Conservation (phyloP, 768 basidiomycete genomes). For the Dacryopinax primogenitus region DNA sequence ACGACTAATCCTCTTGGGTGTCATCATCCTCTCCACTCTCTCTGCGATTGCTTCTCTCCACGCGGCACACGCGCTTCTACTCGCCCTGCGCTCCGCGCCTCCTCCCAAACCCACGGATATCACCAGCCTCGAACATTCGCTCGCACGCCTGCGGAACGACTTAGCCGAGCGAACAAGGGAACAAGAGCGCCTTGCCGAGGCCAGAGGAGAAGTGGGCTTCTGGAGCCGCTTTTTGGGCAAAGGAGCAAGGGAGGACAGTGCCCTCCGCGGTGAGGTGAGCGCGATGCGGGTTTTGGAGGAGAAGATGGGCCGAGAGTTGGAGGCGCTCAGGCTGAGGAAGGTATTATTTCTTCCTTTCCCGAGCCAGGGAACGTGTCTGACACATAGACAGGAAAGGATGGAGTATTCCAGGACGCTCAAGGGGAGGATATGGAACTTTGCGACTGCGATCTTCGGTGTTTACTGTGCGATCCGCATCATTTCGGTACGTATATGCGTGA, state of each 20-base stretch:
- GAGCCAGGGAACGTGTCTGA: background rate
- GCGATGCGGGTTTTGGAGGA: constrained; percentile 48
- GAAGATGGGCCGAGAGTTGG: constrained; percentile 50
- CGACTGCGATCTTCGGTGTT: constrained; percentile 44
- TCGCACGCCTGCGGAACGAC: constrained; percentile 18
- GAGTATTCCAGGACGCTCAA: constrained; percentile 42
- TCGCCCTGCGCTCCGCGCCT: constrained; percentile 29
- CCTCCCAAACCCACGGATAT: constrained; percentile 40
- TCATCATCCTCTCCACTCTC: constrained; percentile 60
- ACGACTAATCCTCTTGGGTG: constrained; percentile 63
- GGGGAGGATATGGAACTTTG: constrained; percentile 38
- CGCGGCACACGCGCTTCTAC: constrained; percentile 51
- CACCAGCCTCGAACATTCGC: constrained; percentile 15
- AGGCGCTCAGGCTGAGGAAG: constrained; percentile 25
- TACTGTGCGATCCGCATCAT: constrained; percentile 55
- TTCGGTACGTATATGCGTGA: constrained; percentile 36
- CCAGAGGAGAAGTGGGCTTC: background rate
- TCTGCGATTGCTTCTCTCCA: constrained; percentile 58
- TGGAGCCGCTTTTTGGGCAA: background rate
- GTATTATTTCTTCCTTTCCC: background rate
- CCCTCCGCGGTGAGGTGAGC: background rate
- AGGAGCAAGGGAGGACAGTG: background rate
- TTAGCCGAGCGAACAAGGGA: constrained; percentile 16
- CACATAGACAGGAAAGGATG: constrained; percentile 36
- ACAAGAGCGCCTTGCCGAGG: constrained; percentile 10